phyloP scores from a whole-genome alignment of 345 rosid genomes.

The Linum trigynum region DNA sequence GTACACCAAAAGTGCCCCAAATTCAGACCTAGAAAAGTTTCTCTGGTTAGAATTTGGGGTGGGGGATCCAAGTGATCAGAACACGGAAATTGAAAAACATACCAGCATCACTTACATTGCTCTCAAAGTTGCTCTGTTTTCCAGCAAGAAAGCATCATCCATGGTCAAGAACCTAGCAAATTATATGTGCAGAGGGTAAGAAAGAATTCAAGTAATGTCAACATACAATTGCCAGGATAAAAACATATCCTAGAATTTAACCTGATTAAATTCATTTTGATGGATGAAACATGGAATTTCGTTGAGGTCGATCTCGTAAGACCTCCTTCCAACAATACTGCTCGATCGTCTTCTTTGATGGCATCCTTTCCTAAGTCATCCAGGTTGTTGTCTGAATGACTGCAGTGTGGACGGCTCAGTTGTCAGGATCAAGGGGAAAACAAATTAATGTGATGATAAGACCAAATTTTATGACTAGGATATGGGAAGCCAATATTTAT shows the following conservation, averaged over 20 bases:
- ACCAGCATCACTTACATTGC: constrained; percentile 53
- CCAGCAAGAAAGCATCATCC: constrained; percentile 95
- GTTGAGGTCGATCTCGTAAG: constrained; percentile 67
- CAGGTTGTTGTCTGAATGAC: constrained; percentile 86
- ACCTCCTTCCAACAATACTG: constrained; percentile 90
- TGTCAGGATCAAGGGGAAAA: constrained; percentile 10
- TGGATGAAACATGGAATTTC: constrained; percentile 48
- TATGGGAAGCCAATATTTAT: neutral
- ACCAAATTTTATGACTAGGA: neutral
- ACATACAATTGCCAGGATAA: neutral
- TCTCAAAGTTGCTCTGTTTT: constrained; percentile 72
- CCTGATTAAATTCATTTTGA: constrained; percentile 73
- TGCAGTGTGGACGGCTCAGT: constrained; percentile 27
- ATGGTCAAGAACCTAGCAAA: constrained; percentile 66
- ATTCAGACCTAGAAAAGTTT: constrained; percentile 61
- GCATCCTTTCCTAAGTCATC: constrained; percentile 58
- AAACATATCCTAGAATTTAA: constrained; percentile 16
- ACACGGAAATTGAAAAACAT: neutral
- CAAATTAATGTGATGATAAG: neutral
- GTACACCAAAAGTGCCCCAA: constrained; percentile 62
- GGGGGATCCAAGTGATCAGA: neutral
- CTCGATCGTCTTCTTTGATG: constrained; percentile 67
- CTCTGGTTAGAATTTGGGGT: constrained; percentile 12
- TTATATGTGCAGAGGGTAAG: constrained; percentile 14
- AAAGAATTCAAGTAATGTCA: constrained; percentile 10